A percentile compares a stretch with the other conserved stretches of the same genome.
phyloP scores from a whole-genome alignment of 495 filamentous ascomycete genomes.

The Tirmania nivea region DNA sequence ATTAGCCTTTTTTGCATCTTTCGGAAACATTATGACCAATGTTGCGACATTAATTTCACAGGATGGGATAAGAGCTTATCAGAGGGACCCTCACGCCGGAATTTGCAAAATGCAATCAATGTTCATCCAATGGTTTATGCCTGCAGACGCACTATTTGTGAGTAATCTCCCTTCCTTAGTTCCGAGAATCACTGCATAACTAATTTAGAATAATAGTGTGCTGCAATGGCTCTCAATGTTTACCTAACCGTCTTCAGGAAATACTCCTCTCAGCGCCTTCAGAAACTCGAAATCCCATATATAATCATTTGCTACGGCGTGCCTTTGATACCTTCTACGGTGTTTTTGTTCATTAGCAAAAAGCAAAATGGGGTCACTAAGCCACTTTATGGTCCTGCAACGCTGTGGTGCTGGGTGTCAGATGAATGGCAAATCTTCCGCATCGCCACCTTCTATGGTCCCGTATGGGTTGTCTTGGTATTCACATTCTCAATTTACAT shows the following conservation, averaged over 20 bases:
- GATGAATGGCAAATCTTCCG: constrained; percentile 47
- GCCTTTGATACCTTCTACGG: constrained; percentile 47
- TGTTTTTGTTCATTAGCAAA: constrained; percentile 40
- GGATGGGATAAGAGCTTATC: constrained; percentile 22
- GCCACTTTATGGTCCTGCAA: constrained; percentile 51
- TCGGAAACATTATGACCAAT: constrained; percentile 66
- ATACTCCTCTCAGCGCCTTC: constrained; percentile 44
- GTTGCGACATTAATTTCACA: constrained; percentile 52
- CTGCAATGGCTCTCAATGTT: constrained; percentile 77
- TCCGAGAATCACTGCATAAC: background rate
- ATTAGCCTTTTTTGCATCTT: constrained; percentile 64
- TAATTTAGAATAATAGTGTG: constrained; percentile 19
- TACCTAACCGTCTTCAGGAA: constrained; percentile 67
- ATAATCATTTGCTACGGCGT: constrained; percentile 51
- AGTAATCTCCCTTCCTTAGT: background rate
- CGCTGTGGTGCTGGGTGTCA: constrained; percentile 71
- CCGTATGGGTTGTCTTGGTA: constrained; percentile 55
- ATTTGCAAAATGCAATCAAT: constrained; percentile 62
- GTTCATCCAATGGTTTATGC: constrained; percentile 49
- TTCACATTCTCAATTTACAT: constrained; percentile 54
- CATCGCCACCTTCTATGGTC: constrained; percentile 60
- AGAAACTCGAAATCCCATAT: constrained; percentile 50
- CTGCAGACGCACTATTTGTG: constrained; percentile 39
- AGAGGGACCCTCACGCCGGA: constrained; percentile 24
- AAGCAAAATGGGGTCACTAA: constrained; percentile 19